Conservation (phyloP, 2,329 filamentous ascomycete genomes). For the Exophiala calicioides region DNA sequence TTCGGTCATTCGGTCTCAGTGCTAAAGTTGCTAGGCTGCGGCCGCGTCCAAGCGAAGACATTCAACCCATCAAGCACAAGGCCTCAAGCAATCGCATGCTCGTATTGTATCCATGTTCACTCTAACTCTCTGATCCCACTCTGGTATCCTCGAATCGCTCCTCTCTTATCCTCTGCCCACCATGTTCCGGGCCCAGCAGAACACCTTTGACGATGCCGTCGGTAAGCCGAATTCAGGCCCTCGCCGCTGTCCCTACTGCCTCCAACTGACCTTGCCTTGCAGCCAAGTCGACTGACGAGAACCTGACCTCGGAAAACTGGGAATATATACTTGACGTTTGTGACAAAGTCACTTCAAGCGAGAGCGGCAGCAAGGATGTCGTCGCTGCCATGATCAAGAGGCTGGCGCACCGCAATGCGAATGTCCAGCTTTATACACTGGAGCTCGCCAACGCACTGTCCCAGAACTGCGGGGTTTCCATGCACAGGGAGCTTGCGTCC, state of each 20-base stretch:
- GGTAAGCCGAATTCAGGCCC: constrained; percentile 49
- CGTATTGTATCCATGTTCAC: neutral
- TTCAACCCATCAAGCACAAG: too few species aligned
- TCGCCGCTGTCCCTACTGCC: neutral
- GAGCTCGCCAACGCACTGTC: constrained; percentile 87
- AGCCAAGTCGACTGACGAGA: constrained; percentile 94
- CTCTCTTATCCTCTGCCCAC: constrained; percentile 1
- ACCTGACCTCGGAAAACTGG: constrained; percentile 84
- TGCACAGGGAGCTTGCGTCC: constrained; percentile 87
- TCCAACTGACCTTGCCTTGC: constrained; percentile 34
- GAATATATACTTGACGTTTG: constrained; percentile 68
- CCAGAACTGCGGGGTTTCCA: constrained; percentile 83
- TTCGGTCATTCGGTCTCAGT: neutral
- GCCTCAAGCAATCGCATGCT: neutral
- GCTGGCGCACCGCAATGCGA: constrained; percentile 88
- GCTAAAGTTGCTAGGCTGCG: constrained; percentile 8
- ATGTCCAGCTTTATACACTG: constrained; percentile 92
- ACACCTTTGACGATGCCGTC: constrained; percentile 70
- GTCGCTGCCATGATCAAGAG: constrained; percentile 90
- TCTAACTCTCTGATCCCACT: neutral
- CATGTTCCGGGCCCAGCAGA: constrained; percentile 65
- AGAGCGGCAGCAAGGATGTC: constrained; percentile 65
- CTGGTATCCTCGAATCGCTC: neutral
- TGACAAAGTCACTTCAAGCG: constrained; percentile 57
- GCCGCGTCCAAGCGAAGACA: neutral